A percentile compares a stretch with the other conserved stretches of the same genome.
phyloP scores from a whole-genome alignment of 129 eudicot species.

The Glebionis coronaria region DNA sequence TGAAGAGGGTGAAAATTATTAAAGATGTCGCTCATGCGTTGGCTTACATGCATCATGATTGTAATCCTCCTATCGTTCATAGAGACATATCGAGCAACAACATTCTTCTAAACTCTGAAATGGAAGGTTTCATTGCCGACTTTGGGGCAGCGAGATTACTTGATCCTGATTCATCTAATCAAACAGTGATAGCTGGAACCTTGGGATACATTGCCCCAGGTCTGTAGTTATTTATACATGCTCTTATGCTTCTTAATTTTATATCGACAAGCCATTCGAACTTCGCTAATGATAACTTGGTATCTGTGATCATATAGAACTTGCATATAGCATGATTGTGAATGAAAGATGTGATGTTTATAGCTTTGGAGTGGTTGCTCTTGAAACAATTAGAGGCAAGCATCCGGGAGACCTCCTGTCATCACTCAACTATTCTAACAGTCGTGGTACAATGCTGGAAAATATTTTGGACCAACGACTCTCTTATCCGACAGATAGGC shows the following conservation, averaged over 20 bases:
- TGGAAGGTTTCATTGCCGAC: constrained; percentile 36
- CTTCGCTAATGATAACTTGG: background rate
- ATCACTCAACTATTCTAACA: background rate
- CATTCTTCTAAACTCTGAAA: constrained; percentile 27
- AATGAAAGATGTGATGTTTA: constrained; percentile 29
- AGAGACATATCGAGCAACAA: constrained; percentile 43
- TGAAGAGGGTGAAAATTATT: constrained; percentile 32
- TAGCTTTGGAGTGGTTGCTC: constrained; percentile 29
- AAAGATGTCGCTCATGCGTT: constrained; percentile 37
- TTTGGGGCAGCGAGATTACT: constrained; percentile 42
- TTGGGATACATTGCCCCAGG: constrained; percentile 47
- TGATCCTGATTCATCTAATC: constrained; percentile 30
- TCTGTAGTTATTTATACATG: background rate
- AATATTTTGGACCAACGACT: too few species aligned
- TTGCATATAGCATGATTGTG: constrained; percentile 26
- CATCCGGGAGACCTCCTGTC: constrained; percentile 28
- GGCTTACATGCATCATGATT: constrained; percentile 43
- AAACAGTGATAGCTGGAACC: constrained; percentile 31
- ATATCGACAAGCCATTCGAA: background rate
- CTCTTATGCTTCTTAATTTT: background rate
- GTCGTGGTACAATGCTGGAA: too few species aligned
- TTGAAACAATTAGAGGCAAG: constrained; percentile 22
- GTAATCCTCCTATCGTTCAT: constrained; percentile 35
- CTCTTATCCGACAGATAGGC: too few species aligned
- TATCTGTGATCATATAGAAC: constrained; percentile 12